Percentiles rank a stretch among this genome's conserved stretches.
These are phyloP conservation scores for Kwoniella dendrophila DNA, from an alignment of 768 basidiomycete genomes.

Conservation along the genomic window DNA sequence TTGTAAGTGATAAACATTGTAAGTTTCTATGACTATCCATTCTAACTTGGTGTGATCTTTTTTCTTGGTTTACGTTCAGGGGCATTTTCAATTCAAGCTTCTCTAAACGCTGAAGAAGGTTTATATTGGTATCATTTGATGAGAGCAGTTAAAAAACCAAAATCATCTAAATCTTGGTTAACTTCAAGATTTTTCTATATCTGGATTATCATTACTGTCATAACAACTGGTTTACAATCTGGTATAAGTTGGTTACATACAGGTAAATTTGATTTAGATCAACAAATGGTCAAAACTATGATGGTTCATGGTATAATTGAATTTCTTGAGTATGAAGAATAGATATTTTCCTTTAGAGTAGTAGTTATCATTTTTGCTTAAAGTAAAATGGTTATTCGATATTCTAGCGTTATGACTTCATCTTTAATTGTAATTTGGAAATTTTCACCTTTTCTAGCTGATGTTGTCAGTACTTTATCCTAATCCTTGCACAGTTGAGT, in stretches of 20 bases:
- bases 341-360: not conserved
- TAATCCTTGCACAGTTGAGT: not conserved
- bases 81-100: constrained; percentile 33
- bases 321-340: constrained; percentile 27
- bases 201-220: constrained; percentile 33
- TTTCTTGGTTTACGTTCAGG: constrained; percentile 9
- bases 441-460: constrained; percentile 40
- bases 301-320: constrained; percentile 25
- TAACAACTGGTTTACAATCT: constrained; percentile 13
- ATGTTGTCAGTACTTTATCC: constrained; percentile 29
- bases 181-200: constrained; percentile 30
- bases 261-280: constrained; percentile 13
- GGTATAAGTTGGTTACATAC: constrained; percentile 21
- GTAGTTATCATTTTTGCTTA: not conserved
- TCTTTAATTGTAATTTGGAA: constrained; percentile 32
- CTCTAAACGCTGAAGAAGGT: constrained; percentile 40
- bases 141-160: constrained; percentile 37
- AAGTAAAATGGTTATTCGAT: not conserved
- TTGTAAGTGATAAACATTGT: constrained; percentile 11
- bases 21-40: not conserved
- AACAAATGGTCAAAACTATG: constrained; percentile 23
- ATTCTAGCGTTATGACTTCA: constrained; percentile 21
- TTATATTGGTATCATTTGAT: constrained; percentile 49
- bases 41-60: not conserved
- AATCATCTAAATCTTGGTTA: constrained; percentile 31